Percentiles rank a stretch among this genome's conserved stretches.
Conservation (phyloP, 2,329 filamentous ascomycete species). For the Neoscytalidium dimidiatum region DNA sequence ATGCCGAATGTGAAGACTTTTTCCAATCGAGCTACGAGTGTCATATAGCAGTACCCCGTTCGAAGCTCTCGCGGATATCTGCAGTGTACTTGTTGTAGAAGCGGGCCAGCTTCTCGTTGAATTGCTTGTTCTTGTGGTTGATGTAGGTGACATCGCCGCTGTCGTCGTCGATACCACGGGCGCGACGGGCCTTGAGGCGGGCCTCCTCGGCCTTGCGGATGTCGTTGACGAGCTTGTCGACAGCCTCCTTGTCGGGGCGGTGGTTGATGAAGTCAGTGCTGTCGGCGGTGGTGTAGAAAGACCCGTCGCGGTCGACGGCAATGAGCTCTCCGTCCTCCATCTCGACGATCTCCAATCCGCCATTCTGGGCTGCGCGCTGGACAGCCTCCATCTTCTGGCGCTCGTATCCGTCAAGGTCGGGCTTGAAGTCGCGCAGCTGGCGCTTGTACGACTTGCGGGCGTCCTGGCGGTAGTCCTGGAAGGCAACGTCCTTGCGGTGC, state of each 20-base stretch:
- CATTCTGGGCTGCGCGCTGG: constrained; percentile 79
- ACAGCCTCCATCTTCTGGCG: constrained; percentile 82
- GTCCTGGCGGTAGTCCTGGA: constrained; percentile 85
- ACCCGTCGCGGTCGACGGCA: constrained; percentile 86
- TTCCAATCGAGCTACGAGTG: not conserved
- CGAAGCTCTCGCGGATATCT: constrained; percentile 96
- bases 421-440: constrained; percentile 75
- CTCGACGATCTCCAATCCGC: constrained; percentile 90
- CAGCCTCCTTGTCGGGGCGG: constrained; percentile 80
- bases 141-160: constrained; percentile 96
- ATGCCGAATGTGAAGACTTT: not conserved
- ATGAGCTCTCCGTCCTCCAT: constrained; percentile 94
- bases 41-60: constrained; percentile 92
- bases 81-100: constrained; percentile 99
- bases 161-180: constrained; percentile 71
- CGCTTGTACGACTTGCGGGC: constrained; percentile 92
- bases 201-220: constrained; percentile 85
- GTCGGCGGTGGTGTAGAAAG: constrained; percentile 87
- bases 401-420: constrained; percentile 83
- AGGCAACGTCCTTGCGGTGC: constrained; percentile 81
- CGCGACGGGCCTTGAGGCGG: constrained; percentile 80
- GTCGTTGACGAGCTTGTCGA: constrained; percentile 85
- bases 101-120: constrained; percentile 92
- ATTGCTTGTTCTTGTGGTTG: constrained; percentile 99
- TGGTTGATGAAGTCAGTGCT: constrained; percentile 79